phyloP scores from a whole-genome alignment of 1,139 yeast species.

The Wickerhamomyces sp. region DNA sequence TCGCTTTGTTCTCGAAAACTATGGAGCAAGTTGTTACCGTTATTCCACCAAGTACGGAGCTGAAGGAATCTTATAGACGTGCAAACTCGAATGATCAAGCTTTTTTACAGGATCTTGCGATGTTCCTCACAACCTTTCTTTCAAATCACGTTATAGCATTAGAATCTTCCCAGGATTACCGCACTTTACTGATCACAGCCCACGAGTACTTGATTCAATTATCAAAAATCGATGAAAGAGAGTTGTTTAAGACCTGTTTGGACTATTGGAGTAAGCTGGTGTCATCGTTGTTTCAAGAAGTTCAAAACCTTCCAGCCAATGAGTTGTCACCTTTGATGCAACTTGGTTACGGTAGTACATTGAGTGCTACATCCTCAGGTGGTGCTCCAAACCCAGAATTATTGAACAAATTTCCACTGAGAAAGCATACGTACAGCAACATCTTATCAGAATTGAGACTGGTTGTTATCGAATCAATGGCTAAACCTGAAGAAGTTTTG shows the following conservation, averaged over 20 bases:
- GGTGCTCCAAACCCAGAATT: conserved; percentile 88
- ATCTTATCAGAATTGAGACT: conserved; percentile 78
- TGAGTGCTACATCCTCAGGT: conserved; percentile 45
- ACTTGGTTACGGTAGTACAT: conserved; percentile 51
- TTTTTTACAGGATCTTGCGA: conserved; percentile 90
- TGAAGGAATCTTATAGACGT: conserved; percentile 64
- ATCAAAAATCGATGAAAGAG: conserved; percentile 92
- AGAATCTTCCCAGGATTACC: conserved; percentile 56
- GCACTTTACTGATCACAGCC: conserved; percentile 61
- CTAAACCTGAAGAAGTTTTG: conserved; percentile 94
- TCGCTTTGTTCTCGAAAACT: conserved; percentile 65
- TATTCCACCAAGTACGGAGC: conserved; percentile 71
- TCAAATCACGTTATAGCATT: conserved; percentile 70
- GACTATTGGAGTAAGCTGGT: conserved; percentile 93
- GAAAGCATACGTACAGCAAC: conserved; percentile 77
- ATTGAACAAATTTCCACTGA: conserved; percentile 69
- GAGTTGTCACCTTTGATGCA: conserved; percentile 76
- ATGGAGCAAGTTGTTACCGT: conserved; percentile 68
- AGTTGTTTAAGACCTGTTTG: conserved; percentile 87
- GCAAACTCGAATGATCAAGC: conserved; percentile 88
- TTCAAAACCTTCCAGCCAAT: conserved; percentile 69
- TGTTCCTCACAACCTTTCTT: conserved; percentile 84
- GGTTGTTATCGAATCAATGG: conserved; percentile 96
- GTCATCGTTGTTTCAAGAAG: conserved; percentile 74
- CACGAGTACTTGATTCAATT: conserved; percentile 80